Conservation (phyloP, 306 rosid genomes). For the Oemleria cerasiformis region DNA sequence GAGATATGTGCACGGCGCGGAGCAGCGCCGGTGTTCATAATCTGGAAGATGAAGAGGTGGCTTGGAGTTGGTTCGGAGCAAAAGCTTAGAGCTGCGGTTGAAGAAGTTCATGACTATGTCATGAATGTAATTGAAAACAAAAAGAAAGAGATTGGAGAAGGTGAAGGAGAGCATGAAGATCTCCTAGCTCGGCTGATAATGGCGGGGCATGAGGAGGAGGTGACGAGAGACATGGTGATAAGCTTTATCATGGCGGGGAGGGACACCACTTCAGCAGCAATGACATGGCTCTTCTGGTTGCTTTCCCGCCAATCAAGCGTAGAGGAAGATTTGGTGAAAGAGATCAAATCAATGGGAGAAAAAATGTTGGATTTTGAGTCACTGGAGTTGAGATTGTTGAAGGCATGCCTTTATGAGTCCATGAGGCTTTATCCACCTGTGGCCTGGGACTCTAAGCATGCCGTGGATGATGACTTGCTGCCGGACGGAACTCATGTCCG, state of each 20-base stretch:
- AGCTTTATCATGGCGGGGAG: constrained; percentile 90
- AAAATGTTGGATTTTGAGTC: constrained; percentile 38
- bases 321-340: constrained; percentile 47
- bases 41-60: constrained; percentile 79
- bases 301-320: constrained; percentile 40
- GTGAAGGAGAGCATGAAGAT: constrained; percentile 33
- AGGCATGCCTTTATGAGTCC: constrained; percentile 76
- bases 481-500: constrained; percentile 64
- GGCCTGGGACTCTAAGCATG: constrained; percentile 93
- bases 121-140: constrained; percentile 44
- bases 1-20: constrained; percentile 72
- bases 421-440: constrained; percentile 91
- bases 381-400: constrained; percentile 45
- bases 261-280: constrained; percentile 87
- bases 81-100: constrained; percentile 49
- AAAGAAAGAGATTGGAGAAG: constrained; percentile 28
- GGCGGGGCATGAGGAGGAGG: constrained; percentile 54
- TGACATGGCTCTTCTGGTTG: constrained; percentile 93
- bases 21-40: constrained; percentile 54
- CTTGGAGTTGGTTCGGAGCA: constrained; percentile 71
- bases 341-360: constrained; percentile 24
- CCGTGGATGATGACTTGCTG: constrained; percentile 47
- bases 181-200: constrained; percentile 57
- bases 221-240: constrained; percentile 71
- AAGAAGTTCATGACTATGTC: constrained; percentile 48